Conservation (phyloP, 192 early-diverging fungal species). For the Chytriomyces sp. region DNA sequence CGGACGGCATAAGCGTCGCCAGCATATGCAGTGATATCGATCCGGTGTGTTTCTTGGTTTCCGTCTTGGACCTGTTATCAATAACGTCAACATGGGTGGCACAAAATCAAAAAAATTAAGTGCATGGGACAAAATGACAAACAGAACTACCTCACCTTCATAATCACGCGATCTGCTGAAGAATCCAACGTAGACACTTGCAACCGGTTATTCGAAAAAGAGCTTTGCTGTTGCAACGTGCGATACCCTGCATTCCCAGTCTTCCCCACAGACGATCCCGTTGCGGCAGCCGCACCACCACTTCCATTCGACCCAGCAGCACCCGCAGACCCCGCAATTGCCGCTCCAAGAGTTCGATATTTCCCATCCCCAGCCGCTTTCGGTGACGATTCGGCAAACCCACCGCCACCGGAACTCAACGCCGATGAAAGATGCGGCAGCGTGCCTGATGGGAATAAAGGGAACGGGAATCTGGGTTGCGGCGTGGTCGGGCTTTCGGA, state of each 20-base stretch:
- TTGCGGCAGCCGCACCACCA: neutral
- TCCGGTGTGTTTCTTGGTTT: slow-evolving; percentile 67
- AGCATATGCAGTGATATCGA: slow-evolving; percentile 73
- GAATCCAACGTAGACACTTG: slow-evolving; percentile 12
- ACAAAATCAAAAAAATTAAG: neutral
- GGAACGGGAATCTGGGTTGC: neutral
- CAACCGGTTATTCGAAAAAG: neutral
- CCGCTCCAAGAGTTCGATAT: neutral
- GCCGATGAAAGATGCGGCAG: no score
- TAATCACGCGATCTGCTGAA: slow-evolving; percentile 17
- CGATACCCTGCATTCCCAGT: neutral
- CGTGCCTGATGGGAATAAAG: neutral
- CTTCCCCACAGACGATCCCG: neutral
- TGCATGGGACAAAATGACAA: neutral
- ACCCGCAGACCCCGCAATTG: neutral
- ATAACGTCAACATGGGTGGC: slow-evolving; percentile 6
- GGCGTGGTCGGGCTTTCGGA: neutral
- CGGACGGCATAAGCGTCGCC: slow-evolving; percentile 72
- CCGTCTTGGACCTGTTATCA: slow-evolving; percentile 19
- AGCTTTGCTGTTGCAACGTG: neutral
- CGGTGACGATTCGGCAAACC: neutral
- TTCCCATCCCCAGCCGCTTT: neutral
- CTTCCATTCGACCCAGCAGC: neutral
- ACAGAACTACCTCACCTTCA: neutral
- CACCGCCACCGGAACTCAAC: no score